A percentile compares a stretch with the other conserved stretches of the same genome.
These are phyloP conservation scores for Sarocladium brachiariae DNA, from an alignment of 2,329 filamentous ascomycete species.

Conservation along the genomic window DNA sequence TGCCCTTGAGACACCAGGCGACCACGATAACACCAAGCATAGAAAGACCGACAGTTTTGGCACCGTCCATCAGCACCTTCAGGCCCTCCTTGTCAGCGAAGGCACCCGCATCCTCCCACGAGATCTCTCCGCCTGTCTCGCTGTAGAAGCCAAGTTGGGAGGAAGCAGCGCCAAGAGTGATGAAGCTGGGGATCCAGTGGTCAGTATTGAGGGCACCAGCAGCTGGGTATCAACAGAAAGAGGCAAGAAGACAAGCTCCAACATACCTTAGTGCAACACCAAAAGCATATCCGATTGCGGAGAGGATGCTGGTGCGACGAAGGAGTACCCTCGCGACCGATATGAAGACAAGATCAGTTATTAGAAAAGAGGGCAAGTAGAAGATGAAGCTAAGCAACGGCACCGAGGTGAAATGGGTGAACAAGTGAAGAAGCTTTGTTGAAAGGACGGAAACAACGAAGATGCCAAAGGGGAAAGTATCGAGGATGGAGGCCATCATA, in stretches of 20 bases:
- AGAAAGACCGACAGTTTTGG: conserved; percentile 22
- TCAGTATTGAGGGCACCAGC: not conserved
- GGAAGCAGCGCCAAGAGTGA: conserved; percentile 22
- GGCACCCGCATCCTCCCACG: conserved; percentile 24
- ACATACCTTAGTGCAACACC: conserved; percentile 22
- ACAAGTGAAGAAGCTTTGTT: conserved; percentile 23
- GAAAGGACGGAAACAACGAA: conserved; percentile 22
- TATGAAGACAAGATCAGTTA: conserved; percentile 22
- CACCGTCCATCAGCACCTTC: conserved; percentile 22
- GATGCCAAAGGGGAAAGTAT: conserved; percentile 22
- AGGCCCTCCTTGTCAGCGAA: conserved; percentile 25
- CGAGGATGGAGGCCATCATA: conserved; percentile 14
- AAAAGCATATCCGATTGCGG: conserved; percentile 16
- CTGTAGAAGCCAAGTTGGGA: conserved; percentile 25
- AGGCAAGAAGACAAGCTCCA: not conserved
- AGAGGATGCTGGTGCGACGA: conserved; percentile 17
- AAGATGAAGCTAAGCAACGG: conserved; percentile 21
- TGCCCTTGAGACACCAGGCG: conserved; percentile 18
- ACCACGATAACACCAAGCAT: conserved; percentile 18
- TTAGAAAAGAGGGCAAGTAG: conserved; percentile 24
- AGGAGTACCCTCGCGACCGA: conserved; percentile 19
- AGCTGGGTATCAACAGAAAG: not conserved
- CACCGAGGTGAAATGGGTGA: conserved; percentile 20
- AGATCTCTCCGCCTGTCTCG: conserved; percentile 25
- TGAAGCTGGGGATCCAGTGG: conserved; percentile 15